Conservation (phyloP, 345 rosid genomes). For the Streptanthus diversifolius region DNA sequence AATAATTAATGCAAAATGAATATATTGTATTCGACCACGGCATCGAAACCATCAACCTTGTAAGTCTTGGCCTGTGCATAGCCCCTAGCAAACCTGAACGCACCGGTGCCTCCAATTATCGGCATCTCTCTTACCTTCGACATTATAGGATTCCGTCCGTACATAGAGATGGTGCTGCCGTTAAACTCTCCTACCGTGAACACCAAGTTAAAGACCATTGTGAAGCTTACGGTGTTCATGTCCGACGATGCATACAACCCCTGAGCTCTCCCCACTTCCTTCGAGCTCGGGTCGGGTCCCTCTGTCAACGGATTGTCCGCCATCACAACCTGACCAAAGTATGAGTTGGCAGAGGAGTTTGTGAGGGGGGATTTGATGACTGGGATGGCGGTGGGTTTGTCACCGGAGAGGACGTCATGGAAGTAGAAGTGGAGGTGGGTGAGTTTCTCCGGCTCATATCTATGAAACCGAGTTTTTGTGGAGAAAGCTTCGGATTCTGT, state of each 20-base stretch:
- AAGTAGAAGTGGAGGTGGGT: constrained; percentile 58
- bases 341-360: constrained; percentile 28
- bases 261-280: constrained; percentile 52
- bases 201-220: constrained; percentile 50
- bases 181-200: constrained; percentile 59
- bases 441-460: constrained; percentile 39
- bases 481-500: constrained; percentile 29
- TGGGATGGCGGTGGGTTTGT: constrained; percentile 40
- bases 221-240: constrained; percentile 32
- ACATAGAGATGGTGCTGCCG: constrained; percentile 49
- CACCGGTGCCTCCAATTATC: constrained; percentile 37
- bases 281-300: constrained; percentile 42
- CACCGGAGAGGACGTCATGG: constrained; percentile 50
- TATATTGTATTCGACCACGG: constrained; percentile 29
- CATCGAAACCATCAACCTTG: constrained; percentile 11
- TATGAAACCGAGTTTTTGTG: constrained; percentile 14
- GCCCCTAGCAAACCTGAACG: constrained; percentile 41
- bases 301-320: constrained; percentile 52
- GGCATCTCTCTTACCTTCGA: constrained; percentile 26
- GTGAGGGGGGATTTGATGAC: constrained; percentile 37
- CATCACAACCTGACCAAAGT: constrained; percentile 45
- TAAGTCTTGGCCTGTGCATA: constrained; percentile 35
- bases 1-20: neutral
- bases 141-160: constrained; percentile 42
- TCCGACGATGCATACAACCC: constrained; percentile 46